These are phyloP conservation scores for Miscanthus lutarioriparius DNA, from an alignment of 176 grass and related monocot genomes.

Conservation along the genomic window DNA sequence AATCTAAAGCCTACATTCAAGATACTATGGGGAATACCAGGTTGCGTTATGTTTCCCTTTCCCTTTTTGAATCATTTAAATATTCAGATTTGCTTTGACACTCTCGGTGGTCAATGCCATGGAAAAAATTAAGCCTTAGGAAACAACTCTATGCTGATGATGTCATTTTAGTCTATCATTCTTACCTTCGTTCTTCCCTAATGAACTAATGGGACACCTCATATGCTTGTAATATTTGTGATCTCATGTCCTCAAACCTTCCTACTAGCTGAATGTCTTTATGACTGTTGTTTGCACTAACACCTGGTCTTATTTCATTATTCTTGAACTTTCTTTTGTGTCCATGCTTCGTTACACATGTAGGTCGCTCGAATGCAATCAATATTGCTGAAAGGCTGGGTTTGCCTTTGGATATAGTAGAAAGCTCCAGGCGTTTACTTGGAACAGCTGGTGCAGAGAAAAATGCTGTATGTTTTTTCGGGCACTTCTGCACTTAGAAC, in stretches of 20 bases:
- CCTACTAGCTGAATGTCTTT: slow-evolving; percentile 28
- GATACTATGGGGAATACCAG: slow-evolving; percentile 90
- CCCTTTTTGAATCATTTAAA: not conserved
- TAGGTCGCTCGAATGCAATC: slow-evolving; percentile 83
- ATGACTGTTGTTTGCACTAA: slow-evolving; percentile 1
- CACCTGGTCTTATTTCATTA: slow-evolving; percentile 25
- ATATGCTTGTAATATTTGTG: slow-evolving; percentile 13
- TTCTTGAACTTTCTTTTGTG: slow-evolving; percentile 23
- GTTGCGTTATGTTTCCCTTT: slow-evolving; percentile 33
- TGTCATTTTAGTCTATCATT: not conserved
- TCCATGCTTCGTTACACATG: slow-evolving; percentile 27
- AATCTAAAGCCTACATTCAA: slow-evolving; percentile 80
- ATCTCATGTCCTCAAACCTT: not conserved
- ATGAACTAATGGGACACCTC: not conserved
- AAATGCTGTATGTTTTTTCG: slow-evolving; percentile 43
- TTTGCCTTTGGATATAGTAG: slow-evolving; percentile 53
- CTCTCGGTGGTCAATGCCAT: not conserved
- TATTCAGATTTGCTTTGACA: slow-evolving; percentile 20
- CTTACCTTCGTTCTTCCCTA: not conserved
- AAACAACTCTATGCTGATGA: not conserved
- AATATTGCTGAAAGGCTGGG: slow-evolving; percentile 78
- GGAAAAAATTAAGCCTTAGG: not conserved
- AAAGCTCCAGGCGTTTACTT: slow-evolving; percentile 47
- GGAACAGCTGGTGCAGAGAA: slow-evolving; percentile 75
- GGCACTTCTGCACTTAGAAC: not conserved